These are phyloP conservation scores for Lepidium africanum DNA, from an alignment of 345 rosid species.

Conservation along the genomic window DNA sequence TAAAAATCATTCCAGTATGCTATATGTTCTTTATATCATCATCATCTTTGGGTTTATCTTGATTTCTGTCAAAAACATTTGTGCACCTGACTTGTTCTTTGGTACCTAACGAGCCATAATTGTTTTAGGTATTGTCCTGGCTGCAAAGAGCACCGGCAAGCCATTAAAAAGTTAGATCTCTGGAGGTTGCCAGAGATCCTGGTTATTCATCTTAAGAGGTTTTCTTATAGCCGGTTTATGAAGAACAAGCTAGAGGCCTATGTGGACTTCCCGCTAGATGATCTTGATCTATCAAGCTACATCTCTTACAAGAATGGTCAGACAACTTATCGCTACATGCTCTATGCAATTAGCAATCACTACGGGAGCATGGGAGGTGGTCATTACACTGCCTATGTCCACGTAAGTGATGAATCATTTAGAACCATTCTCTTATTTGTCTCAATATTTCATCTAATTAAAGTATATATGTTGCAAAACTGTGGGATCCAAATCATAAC, in stretches of 20 bases:
- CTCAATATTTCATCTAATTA: background rate
- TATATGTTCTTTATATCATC: background rate
- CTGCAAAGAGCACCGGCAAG: slow-evolving; percentile 88
- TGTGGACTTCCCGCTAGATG: slow-evolving; percentile 83
- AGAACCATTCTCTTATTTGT: background rate
- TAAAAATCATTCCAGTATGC: background rate
- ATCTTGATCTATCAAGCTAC: slow-evolving; percentile 79
- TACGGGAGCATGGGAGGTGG: slow-evolving; percentile 98
- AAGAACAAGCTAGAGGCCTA: slow-evolving; percentile 92
- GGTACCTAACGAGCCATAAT: slow-evolving; percentile 16
- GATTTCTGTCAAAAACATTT: background rate
- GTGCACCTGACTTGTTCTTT: background rate
- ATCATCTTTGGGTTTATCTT: background rate
- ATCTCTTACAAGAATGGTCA: slow-evolving; percentile 49
- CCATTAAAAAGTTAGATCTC: slow-evolving; percentile 88
- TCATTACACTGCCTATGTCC: slow-evolving; percentile 96
- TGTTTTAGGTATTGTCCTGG: slow-evolving; percentile 79
- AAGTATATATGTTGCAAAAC: background rate
- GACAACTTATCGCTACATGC: slow-evolving; percentile 60
- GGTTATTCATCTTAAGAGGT: slow-evolving; percentile 90
- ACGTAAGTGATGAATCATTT: slow-evolving; percentile 50
- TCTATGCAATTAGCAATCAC: slow-evolving; percentile 95
- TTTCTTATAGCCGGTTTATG: slow-evolving; percentile 75
- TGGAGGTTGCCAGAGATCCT: slow-evolving; percentile 97
- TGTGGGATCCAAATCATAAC: background rate